phyloP scores from a whole-genome alignment of 495 filamentous ascomycete species.

The Penicillium samsonianum region DNA sequence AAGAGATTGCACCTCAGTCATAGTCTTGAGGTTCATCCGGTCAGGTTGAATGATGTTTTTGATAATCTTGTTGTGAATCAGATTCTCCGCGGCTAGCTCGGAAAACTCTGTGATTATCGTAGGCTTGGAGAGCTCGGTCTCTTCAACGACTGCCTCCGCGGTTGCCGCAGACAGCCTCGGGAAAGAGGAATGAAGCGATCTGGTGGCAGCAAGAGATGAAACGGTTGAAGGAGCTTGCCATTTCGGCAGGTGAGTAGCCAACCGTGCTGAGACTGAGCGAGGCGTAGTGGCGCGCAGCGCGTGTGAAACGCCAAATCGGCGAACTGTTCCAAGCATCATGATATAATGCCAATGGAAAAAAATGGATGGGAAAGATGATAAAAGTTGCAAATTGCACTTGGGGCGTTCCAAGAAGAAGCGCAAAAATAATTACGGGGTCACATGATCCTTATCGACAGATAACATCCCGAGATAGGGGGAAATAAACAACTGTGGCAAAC shows the following conservation, averaged over 20 bases:
- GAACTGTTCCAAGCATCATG: slow-evolving; percentile 47
- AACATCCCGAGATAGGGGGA: slow-evolving; percentile 5
- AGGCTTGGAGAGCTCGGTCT: slow-evolving; percentile 21
- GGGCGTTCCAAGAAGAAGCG: slow-evolving; percentile 13
- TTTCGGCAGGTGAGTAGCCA: slow-evolving; percentile 33
- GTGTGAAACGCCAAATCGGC: slow-evolving; percentile 41
- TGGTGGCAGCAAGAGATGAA: slow-evolving; percentile 20
- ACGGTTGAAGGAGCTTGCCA: slow-evolving; percentile 29
- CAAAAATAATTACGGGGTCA: slow-evolving; percentile 21
- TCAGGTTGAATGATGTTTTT: slow-evolving; percentile 61
- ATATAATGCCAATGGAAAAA: slow-evolving; percentile 9
- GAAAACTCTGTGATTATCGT: slow-evolving; percentile 63
- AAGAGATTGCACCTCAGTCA: slow-evolving; percentile 89
- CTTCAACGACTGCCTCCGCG: slow-evolving; percentile 22
- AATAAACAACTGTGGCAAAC: slow-evolving; percentile 1
- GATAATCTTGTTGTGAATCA: slow-evolving; percentile 67
- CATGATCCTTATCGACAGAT: slow-evolving; percentile 31
- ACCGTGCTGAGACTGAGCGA: slow-evolving; percentile 31
- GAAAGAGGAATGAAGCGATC: slow-evolving; percentile 39
- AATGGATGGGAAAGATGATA: slow-evolving; percentile 4
- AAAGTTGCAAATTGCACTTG: slow-evolving; percentile 6
- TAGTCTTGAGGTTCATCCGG: slow-evolving; percentile 71
- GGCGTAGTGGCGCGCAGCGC: slow-evolving; percentile 40
- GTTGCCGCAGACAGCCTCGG: slow-evolving; percentile 29
- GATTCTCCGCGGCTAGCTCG: slow-evolving; percentile 60